Conservation (phyloP, 305 asterid genomes). For the Rubia occidens region DNA sequence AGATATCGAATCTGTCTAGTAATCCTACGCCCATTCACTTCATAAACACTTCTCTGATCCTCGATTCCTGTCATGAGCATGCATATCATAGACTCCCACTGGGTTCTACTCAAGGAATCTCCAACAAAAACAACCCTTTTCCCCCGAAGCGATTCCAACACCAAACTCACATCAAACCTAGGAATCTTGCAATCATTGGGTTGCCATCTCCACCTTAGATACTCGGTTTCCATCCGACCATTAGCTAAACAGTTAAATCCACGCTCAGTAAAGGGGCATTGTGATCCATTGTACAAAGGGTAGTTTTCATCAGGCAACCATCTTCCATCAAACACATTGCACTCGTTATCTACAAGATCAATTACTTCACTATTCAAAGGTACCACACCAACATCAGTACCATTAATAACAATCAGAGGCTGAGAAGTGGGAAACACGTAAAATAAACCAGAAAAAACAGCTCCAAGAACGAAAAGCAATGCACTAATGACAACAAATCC, state of each 20-base stretch:
- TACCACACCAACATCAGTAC: conserved; percentile 11
- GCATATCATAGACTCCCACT: conserved; percentile 94
- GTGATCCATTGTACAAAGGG: conserved; percentile 72
- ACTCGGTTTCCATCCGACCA: conserved; percentile 66
- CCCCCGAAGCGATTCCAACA: conserved; percentile 67
- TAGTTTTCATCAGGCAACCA: conserved; percentile 74
- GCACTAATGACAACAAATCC: conserved; percentile 52
- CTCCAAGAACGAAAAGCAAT: conserved; percentile 48
- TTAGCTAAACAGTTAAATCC: conserved; percentile 81
- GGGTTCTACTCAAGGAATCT: conserved; percentile 83
- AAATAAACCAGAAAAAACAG: conserved; percentile 54
- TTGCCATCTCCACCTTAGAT: conserved; percentile 85
- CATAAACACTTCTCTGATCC: conserved; percentile 70
- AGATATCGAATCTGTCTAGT: conserved; percentile 71
- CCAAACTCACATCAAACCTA: conserved; percentile 43
- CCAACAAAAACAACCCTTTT: conserved; percentile 85
- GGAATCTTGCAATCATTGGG: conserved; percentile 59
- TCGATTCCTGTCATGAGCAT: conserved; percentile 76
- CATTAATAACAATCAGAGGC: conserved; percentile 21
- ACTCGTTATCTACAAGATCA: conserved; percentile 25
- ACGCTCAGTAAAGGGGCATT: conserved; percentile 63
- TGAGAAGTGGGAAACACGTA: conserved; percentile 42
- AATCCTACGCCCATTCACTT: conserved; percentile 63
- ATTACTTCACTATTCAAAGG: conserved; percentile 13
- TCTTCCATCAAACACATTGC: conserved; percentile 70